Base-by-base conservation (phyloP, 306 rosid genomes). In the Chamaecrista fasciculata region DNA sequence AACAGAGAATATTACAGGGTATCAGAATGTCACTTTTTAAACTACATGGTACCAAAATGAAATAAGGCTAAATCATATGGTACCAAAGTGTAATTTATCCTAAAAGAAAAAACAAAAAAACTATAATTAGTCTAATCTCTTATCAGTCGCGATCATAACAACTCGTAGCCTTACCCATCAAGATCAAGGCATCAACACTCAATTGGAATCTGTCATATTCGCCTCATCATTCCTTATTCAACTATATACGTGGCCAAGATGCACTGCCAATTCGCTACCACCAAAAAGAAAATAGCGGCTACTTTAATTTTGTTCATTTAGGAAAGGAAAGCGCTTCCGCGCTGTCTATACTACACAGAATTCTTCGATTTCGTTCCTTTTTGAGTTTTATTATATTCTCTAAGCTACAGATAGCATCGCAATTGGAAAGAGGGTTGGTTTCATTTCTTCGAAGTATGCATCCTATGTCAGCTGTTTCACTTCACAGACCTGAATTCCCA, bases 391-490 rank as follows among this genome's bases (percentile, higher is more conserved):
- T 12, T 50, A 49, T n/a, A 55, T 62, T 47, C n/a, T 69, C 16
- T 19, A 36, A 0, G 36, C 3, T 16, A 25, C 11, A 65, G n/a
- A n/a, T n/a, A 65, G 10, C 66, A 10, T 29, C 66, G 10, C 10
- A 47, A 8, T 19, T 42, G 65, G 12, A 62, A 44, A 44, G 56
- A 64, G 67, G 73, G 19, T 28, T 42, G 12, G 15, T 42, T 76
- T 48, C 25, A 20, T 62, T 25, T 31, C 39, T 70, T 48, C 40
- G 50, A 70, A 66, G n/a, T 62, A 77, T 67, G 79, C 59, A 79
- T 62, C 62, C 64, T 26, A 87, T 87, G 87, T 67, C 86, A 65
- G 79, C 87, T 5, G 53, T 83, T 78, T 67, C 87, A 44, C 66
- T 86, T 75, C 86, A 67, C 24, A 76, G 77, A 67, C 81, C 83